Evolutionary conservation across 2,329 filamentous ascomycete genomes (phyloP), one percentile per base, ranked within the genome.

Genomic region (Rachicladosporium sp.): DNA sequence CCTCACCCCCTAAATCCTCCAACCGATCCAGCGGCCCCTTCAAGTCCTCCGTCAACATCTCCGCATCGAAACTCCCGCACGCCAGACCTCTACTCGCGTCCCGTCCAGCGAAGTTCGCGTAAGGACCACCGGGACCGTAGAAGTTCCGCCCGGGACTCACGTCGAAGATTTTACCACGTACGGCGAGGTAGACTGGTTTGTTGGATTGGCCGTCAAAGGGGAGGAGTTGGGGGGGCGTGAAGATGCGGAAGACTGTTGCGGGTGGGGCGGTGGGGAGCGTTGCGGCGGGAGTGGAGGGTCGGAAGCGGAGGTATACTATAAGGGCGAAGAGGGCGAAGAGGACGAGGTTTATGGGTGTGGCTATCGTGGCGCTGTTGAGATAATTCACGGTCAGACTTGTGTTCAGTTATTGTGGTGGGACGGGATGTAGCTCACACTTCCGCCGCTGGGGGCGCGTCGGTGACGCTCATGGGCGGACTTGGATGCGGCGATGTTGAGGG

Each of bases 111-210:
- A 98, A 98, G 67, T 96, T 96, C 61, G 80, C 80, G 62, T 98
- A 98, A 2, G 89, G 87, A 0, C 89, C 89, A 9, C 87, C 88
- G 11, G 91, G 91, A 3, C 91, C 91, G 65, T 98, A 98, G 63
- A 96, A 96, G 68, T 93, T 88, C 55, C 81, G 77, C 15, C 91
- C 89, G 10, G 78, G 67, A 0, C 80, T 78, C 13, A 96, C 89
- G 59, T 98, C 91, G 59, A 95, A 96, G 47, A 96, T 80, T 37
- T 78, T 78, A 38, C 91, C 88, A 32, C 86, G 82, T 11, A 96
- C 87, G n/a, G 86, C 83, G 36, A 98, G 74, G 64, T 85, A 94
- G 41, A 96, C 84, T 36, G 85, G 85, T 50, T 67, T 68, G 53
- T 71, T 73, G 54, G 82, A 73, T 39, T 70, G 66, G 58, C 91